phyloP scores from a whole-genome alignment of 1,139 yeast species.

The Suhomyces guaymorum region DNA sequence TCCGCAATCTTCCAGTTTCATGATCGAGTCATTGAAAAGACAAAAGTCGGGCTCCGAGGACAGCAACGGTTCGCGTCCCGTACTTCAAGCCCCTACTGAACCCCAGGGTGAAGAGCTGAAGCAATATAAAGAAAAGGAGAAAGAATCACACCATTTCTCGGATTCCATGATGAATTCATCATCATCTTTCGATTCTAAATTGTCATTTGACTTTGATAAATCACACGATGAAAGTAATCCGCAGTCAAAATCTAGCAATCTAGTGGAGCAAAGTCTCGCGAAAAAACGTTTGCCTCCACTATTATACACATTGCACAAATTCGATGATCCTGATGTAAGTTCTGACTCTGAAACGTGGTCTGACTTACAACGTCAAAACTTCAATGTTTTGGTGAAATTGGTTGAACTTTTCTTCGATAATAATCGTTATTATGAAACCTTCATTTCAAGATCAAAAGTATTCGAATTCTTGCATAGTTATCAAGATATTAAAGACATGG shows the following conservation, averaged over 20 bases:
- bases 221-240: constrained; percentile 7
- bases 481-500: constrained; percentile 31
- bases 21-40: constrained; percentile 39
- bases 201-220: constrained; percentile 14
- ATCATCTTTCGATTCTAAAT: constrained; percentile 15
- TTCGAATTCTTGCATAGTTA: constrained; percentile 33
- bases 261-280: constrained; percentile 30
- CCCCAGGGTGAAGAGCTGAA: not conserved
- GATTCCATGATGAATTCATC: constrained; percentile 13
- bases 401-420: constrained; percentile 37
- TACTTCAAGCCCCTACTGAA: constrained; percentile 1
- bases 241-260: constrained; percentile 6
- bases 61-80: constrained; percentile 1
- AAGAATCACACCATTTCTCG: constrained; percentile 2
- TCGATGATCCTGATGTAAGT: constrained; percentile 26
- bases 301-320: constrained; percentile 20
- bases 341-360: constrained; percentile 24
- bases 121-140: constrained; percentile 2
- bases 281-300: constrained; percentile 33
- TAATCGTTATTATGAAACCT: constrained; percentile 33
- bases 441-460: constrained; percentile 30
- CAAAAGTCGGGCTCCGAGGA: constrained; percentile 11
- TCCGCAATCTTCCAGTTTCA: constrained; percentile 49
- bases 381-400: constrained; percentile 26
- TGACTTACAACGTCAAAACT: constrained; percentile 25